Conservation (phyloP, 306 rosid genomes). For the Rosa multiflora region DNA sequence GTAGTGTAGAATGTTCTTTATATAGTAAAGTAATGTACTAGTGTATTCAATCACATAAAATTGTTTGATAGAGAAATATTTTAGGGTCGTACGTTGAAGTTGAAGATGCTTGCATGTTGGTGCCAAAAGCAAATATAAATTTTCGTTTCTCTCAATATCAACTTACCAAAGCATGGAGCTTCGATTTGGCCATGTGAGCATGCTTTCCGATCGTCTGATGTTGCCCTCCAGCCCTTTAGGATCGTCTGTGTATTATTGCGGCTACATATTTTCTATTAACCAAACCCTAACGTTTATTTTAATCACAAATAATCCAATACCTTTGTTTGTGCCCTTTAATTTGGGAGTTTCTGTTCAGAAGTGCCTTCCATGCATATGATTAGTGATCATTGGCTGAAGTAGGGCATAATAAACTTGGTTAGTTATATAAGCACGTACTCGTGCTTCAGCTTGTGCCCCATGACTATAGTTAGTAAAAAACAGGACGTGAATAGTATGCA, state of each 20-base stretch:
- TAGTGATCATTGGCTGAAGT: neutral
- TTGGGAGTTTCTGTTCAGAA: constrained; percentile 6
- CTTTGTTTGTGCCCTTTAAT: neutral
- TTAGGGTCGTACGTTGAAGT: neutral
- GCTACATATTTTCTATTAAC: neutral
- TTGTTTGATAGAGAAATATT: constrained; percentile 12
- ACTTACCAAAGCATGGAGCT: constrained; percentile 16
- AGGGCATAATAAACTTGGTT: neutral
- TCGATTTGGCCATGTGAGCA: neutral
- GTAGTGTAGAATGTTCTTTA: neutral
- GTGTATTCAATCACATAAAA: neutral
- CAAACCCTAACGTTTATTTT: neutral
- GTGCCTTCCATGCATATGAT: neutral
- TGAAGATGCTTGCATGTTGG: constrained; percentile 24
- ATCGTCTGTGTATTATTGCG: neutral
- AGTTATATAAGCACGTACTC: neutral
- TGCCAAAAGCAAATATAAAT: constrained; percentile 6
- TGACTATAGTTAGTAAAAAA: neutral
- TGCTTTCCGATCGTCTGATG: neutral
- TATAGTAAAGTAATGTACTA: neutral
- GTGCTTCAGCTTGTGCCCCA: neutral
- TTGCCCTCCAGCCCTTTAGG: neutral
- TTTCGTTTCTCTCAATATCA: constrained; percentile 3
- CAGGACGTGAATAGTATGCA: too few relatives aligned
- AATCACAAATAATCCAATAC: constrained; percentile 7